A percentile compares a stretch with the other conserved stretches of the same genome.
Evolutionary conservation across 2,329 filamentous ascomycete genomes (phyloP).

Genomic region (Fusarium scirpi): DNA sequence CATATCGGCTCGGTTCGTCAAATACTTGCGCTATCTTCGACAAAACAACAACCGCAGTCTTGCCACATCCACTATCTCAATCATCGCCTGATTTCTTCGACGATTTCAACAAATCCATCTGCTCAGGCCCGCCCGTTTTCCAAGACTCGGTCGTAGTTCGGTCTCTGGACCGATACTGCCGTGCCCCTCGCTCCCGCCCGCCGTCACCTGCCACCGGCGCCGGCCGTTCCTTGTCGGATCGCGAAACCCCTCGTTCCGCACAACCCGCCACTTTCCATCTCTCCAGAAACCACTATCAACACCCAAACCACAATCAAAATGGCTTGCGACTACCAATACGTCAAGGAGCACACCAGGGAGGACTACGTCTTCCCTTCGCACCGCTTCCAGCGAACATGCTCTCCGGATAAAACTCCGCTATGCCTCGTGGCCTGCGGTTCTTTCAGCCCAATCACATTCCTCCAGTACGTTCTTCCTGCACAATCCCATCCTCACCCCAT

Average conservation of each 20-base stretch:
- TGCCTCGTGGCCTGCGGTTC: conserved; percentile 77
- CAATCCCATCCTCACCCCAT: background rate
- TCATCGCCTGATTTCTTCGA: conserved; percentile 1
- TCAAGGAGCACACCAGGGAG: conserved; percentile 51
- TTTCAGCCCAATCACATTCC: conserved; percentile 53
- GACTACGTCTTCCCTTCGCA: conserved; percentile 71
- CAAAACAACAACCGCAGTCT: conserved; percentile 15
- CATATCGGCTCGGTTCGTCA: conserved; percentile 12
- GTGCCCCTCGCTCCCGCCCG: conserved; percentile 31
- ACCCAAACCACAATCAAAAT: conserved; percentile 28
- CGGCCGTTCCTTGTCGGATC: conserved; percentile 31
- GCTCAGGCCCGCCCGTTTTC: background rate
- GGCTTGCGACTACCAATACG: conserved; percentile 51
- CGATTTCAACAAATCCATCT: background rate
- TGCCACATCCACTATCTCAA: conserved; percentile 16
- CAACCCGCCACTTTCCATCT: conserved; percentile 22
- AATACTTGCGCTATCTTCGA: conserved; percentile 12
- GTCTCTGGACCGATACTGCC: conserved; percentile 34
- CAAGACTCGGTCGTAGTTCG: conserved; percentile 28
- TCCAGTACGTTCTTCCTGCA: conserved; percentile 22
- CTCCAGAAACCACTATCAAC: conserved; percentile 10
- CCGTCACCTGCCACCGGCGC: conserved; percentile 37
- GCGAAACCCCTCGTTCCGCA: conserved; percentile 33
- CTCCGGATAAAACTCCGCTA: conserved; percentile 69
- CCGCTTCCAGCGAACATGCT: conserved; percentile 66